Evolutionary conservation across 352 stramenopile species (phyloP).

Genomic region (Phytophthora cactorum): DNA sequence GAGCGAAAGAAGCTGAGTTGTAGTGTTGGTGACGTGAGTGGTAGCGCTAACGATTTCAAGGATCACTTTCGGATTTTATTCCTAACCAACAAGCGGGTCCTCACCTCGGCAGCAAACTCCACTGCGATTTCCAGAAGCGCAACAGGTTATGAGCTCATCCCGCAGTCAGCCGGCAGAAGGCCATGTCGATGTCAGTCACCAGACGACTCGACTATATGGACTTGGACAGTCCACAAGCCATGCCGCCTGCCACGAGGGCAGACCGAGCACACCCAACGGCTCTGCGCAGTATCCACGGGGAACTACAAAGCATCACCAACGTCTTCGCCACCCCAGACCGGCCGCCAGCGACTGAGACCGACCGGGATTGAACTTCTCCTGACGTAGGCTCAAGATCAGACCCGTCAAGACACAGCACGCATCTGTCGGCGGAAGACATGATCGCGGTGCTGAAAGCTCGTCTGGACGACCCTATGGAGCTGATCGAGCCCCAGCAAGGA

Average conservation of each 20-base stretch:
- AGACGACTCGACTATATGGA: slow-evolving; percentile 14
- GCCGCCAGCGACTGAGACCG: neutral
- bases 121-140: neutral
- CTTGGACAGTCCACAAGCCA: slow-evolving; percentile 7
- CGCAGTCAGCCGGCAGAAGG: slow-evolving; percentile 10
- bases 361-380: neutral
- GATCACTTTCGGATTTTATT: too few relatives aligned
- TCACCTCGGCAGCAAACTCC: neutral
- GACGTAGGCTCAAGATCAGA: neutral
- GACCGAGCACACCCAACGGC: neutral
- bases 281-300: neutral
- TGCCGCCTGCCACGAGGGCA: slow-evolving; percentile 7
- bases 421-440: slow-evolving; percentile 10
- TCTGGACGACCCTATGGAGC: neutral
- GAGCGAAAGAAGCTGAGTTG: neutral
- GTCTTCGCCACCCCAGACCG: neutral
- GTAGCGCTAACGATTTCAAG: neutral
- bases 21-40: neutral
- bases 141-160: slow-evolving; percentile 6
- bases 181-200: slow-evolving; percentile 15
- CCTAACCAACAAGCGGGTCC: too few relatives aligned
- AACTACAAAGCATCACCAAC: neutral
- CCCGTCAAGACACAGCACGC: slow-evolving; percentile 7
- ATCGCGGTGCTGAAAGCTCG: slow-evolving; percentile 7
- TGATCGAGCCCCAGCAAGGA: slow-evolving; percentile 6